Evolutionary conservation across 306 rosid species (phyloP), one percentile per base, ranked within the genome.

Genomic region (Dryas drummondii): DNA sequence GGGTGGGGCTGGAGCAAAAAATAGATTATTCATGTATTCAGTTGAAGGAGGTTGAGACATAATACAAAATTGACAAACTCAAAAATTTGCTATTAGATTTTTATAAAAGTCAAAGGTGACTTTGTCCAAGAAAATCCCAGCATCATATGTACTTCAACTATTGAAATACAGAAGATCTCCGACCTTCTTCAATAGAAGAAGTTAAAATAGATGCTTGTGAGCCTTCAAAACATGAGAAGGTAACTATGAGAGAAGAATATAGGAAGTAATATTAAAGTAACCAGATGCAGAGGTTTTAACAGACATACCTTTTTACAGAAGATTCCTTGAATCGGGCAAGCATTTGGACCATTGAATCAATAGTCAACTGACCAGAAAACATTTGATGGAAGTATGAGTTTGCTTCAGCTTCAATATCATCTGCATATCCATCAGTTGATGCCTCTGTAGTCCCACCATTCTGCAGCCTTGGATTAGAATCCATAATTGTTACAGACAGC

Each of bases 401-500:
- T 68, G 99, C 97, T 88, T 96, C 98, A 0, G 84, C 62, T 86
- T 96, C 99, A 76, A 96, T 86, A 73, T 96, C 98, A 50, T 86
- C 92, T 0, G 90, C 72, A 85, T 85, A 92, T 87, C 89, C 96
- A 72, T 91, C 96, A 56, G 92, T 62, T 15, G 97, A 79, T 78
- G 91, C 85, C 79, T 96, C 98, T 53, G 81, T 65, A 55, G 88
- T 48, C 54, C 85, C 96, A 40, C 86, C 89, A 83, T 88, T 88
- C 77, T 79, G 96, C 76, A 92, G 79, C 82, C 93, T 89, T 47
- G 93, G 91, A 81, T 85, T 92, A 22, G 96, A 71, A 70, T 89
- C 97, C 82, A 82, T 69, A 77, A 83, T 79, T 22, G 93, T 68
- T 61, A 81, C 75, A 65, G 76, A 86, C 85, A 96, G 78, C 85